These are phyloP conservation scores for Marasmius oreades DNA, from an alignment of 1,284 basidiomycete genomes.

Conservation along the genomic window DNA sequence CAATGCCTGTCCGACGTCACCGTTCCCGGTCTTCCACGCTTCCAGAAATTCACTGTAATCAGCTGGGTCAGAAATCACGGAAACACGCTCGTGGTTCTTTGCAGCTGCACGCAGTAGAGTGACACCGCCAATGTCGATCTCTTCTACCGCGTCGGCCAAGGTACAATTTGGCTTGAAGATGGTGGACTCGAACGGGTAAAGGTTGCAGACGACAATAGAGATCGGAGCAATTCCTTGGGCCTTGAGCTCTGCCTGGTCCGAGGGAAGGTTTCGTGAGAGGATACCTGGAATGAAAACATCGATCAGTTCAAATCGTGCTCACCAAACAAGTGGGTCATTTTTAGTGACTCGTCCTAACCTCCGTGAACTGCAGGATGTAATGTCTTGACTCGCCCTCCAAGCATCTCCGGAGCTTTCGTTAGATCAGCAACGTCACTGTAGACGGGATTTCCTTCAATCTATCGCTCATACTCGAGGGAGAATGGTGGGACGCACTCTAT, in stretches of 20 bases:
- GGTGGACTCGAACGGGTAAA: conserved; percentile 95
- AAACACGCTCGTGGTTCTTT: conserved; percentile 96
- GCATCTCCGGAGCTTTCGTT: conserved; percentile 99
- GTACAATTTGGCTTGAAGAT: conserved; percentile 89
- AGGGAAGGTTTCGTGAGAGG: conserved; percentile 82
- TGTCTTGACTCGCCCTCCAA: conserved; percentile 97
- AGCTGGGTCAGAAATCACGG: conserved; percentile 89
- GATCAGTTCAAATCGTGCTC: not conserved
- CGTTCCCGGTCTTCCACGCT: conserved; percentile 66
- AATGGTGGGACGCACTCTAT: conserved; percentile 68
- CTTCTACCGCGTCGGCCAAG: conserved; percentile 91
- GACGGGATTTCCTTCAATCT: not conserved
- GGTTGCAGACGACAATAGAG: conserved; percentile 96
- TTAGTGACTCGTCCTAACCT: conserved; percentile 47
- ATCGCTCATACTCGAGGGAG: not conserved
- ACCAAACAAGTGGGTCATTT: no score
- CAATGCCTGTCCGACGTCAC: conserved; percentile 69
- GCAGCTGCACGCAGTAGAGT: conserved; percentile 97
- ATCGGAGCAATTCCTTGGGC: conserved; percentile 86
- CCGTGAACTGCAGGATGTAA: conserved; percentile 99
- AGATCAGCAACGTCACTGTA: conserved; percentile 94
- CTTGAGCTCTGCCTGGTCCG: conserved; percentile 81
- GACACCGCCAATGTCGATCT: conserved; percentile 99
- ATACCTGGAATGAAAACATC: conserved; percentile 56
- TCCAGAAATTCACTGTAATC: conserved; percentile 87